Percentiles rank a stretch among this genome's conserved stretches.
These are phyloP conservation scores for Solanum ossicruentum DNA, from an alignment of 257 asterid species.

Conservation along the genomic window DNA sequence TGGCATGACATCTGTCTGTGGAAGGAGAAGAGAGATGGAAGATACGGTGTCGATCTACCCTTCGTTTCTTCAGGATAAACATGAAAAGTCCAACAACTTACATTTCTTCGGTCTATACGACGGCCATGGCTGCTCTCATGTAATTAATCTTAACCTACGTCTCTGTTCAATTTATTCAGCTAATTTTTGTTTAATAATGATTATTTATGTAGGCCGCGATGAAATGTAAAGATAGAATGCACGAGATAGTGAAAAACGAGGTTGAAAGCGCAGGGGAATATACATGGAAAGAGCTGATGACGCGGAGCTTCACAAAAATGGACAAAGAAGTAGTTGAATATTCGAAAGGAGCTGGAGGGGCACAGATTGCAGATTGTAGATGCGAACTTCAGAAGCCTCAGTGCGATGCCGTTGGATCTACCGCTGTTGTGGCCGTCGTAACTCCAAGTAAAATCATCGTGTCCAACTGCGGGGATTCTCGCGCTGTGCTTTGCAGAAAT, in stretches of 20 bases:
- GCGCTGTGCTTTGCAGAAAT: constrained; percentile 89
- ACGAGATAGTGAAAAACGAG: constrained; percentile 66
- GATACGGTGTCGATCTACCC: constrained; percentile 72
- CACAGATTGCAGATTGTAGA: constrained; percentile 38
- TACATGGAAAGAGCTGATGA: constrained; percentile 56
- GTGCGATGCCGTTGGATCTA: constrained; percentile 95
- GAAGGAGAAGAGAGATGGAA: constrained; percentile 90
- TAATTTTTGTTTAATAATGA: background rate
- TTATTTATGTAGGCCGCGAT: constrained; percentile 50
- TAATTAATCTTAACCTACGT: constrained; percentile 2
- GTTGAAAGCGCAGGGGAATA: constrained; percentile 12
- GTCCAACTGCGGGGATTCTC: constrained; percentile 93
- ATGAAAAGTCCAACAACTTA: constrained; percentile 6
- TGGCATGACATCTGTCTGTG: constrained; percentile 73
- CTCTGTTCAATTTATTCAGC: background rate
- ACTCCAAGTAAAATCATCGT: constrained; percentile 65
- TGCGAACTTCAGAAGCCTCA: constrained; percentile 84
- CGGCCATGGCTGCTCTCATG: constrained; percentile 99
- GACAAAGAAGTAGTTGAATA: constrained; percentile 58
- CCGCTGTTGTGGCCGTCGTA: constrained; percentile 82
- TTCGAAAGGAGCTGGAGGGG: constrained; percentile 6
- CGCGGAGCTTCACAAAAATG: constrained; percentile 53
- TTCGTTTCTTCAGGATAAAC: constrained; percentile 10
- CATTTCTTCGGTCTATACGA: constrained; percentile 88
- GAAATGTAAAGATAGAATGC: constrained; percentile 80